phyloP scores from a whole-genome alignment of 768 basidiomycete species.

The Tylopilus cervinicoccineus region DNA sequence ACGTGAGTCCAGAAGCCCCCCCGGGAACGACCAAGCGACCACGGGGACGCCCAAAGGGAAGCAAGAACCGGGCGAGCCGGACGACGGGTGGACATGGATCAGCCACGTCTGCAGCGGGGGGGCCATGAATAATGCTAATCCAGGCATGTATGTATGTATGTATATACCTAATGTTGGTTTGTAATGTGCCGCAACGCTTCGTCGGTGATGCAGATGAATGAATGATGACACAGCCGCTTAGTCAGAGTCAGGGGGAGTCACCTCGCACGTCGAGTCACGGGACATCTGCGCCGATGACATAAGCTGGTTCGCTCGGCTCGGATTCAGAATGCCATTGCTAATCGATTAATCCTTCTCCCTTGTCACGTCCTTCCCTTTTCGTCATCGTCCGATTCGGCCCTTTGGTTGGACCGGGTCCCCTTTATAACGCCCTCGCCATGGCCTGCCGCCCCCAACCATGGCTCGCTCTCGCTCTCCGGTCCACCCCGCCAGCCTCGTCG shows the following conservation, averaged over 20 bases:
- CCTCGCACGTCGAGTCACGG: background rate
- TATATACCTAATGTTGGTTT: slow-evolving; percentile 12
- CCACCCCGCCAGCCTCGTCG: slow-evolving; percentile 54
- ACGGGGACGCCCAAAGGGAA: slow-evolving; percentile 66
- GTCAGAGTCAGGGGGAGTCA: slow-evolving; percentile 10
- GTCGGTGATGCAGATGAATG: background rate
- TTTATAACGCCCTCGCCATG: slow-evolving; percentile 30
- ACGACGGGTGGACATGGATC: slow-evolving; percentile 14
- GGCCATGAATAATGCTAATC: too few relatives aligned
- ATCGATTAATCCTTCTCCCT: slow-evolving; percentile 27
- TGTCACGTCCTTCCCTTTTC: slow-evolving; percentile 25
- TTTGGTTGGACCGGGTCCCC: slow-evolving; percentile 23
- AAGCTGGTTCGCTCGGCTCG: slow-evolving; percentile 17
- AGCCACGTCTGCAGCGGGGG: too few relatives aligned
- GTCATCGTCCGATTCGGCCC: slow-evolving; percentile 35
- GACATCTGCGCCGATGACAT: background rate
- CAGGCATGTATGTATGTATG: too few relatives aligned
- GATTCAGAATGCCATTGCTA: slow-evolving; percentile 23
- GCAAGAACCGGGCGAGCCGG: slow-evolving; percentile 46
- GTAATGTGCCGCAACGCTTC: slow-evolving; percentile 2
- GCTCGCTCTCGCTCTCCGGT: slow-evolving; percentile 30
- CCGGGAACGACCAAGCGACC: slow-evolving; percentile 44
- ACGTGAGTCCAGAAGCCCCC: slow-evolving; percentile 28
- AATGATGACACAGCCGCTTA: too few relatives aligned
- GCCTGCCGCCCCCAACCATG: slow-evolving; percentile 14